Evolutionary conservation across 225 moss, liverwort and hornwort species (phyloP), one percentile per base, ranked within the genome.

Genomic region (Climacium dendroides): DNA sequence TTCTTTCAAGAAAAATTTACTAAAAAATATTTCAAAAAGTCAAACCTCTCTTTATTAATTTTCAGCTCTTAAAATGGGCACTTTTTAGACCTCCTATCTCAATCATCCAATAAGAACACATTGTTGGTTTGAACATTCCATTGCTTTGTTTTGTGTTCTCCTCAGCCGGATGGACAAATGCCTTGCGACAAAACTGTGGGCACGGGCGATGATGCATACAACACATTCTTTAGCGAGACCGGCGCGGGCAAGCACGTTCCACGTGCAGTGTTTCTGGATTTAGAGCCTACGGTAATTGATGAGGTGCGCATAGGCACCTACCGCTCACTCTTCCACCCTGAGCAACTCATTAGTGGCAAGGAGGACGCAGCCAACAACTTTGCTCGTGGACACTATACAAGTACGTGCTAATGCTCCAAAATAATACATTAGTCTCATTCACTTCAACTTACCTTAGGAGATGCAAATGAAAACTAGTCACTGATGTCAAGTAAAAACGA

Each of bases 321-420:
- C 30, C 87, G 89, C 48, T 87, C 85, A 3, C 85, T 91, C 41
- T 91, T 91, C 78, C 91, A 91, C 82, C 91, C 89, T 4, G 89
- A 91, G 87, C 91, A 91, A 59, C 91, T 91, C 72, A 89, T 91
- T 24, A 89, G 87, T 32, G 91, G 91, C 62, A 91, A 91, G 13
- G 91, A 91, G 52, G 91, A 91, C 45, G 89, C 89, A 2, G 91
- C 91, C 84, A 91, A 91, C 73, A 91, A 91, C 85, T 89, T 91
- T 29, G 91, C 91, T 23, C 87, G 89, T 3, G 89, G 89, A 34
- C 91, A 91, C 48, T 91, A 91, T 64, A 91, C 91, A 35, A 89
- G 91, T 91, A 89, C 7, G 53, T 53, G 20, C 15, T 20, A 25
- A 16, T 54, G 23, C 15, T 45, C 9, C 74, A 60, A 11, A 47